A percentile compares a stretch with the other conserved stretches of the same genome.
These are phyloP conservation scores for Ashbya aceris DNA, from an alignment of 1,139 yeast species.

Conservation along the genomic window DNA sequence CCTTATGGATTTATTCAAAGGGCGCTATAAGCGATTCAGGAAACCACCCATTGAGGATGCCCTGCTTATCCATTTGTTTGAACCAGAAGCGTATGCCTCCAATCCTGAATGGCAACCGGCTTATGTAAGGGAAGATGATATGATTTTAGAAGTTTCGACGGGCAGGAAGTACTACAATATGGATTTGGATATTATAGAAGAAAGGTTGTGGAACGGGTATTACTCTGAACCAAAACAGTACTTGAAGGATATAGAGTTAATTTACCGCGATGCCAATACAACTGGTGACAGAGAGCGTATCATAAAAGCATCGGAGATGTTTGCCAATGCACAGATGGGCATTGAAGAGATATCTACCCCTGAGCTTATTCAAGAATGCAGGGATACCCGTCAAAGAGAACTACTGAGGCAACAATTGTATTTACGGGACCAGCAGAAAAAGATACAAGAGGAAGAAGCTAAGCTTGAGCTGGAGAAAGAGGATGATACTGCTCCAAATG, in stretches of 20 bases:
- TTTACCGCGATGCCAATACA: conserved; percentile 66
- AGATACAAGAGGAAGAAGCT: conserved; percentile 12
- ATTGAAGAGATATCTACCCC: conserved; percentile 79
- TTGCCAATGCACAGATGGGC: conserved; percentile 92
- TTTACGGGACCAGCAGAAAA: conserved; percentile 30
- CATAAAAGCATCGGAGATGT: conserved; percentile 90
- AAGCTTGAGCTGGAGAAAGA: conserved; percentile 6
- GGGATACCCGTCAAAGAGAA: conserved; percentile 64
- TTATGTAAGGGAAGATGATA: conserved; percentile 59
- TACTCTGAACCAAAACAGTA: conserved; percentile 91
- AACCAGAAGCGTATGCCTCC: conserved; percentile 34
- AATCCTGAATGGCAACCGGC: conserved; percentile 31
- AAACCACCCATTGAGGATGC: conserved; percentile 84
- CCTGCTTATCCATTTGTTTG: conserved; percentile 66
- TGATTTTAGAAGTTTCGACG: conserved; percentile 70
- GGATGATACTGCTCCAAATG: background rate
- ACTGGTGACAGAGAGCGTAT: conserved; percentile 77
- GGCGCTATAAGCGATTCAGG: conserved; percentile 76
- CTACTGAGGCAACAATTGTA: conserved; percentile 42
- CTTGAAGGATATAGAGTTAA: conserved; percentile 73
- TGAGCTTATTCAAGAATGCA: conserved; percentile 68
- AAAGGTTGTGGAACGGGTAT: conserved; percentile 91
- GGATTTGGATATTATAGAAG: conserved; percentile 91
- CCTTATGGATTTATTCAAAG: conserved; percentile 81
- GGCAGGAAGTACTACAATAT: conserved; percentile 72